A percentile compares a stretch with the other conserved stretches of the same genome.
These are phyloP conservation scores for Eucalyptus guilfoylei DNA, from an alignment of 345 rosid species.

Conservation along the genomic window DNA sequence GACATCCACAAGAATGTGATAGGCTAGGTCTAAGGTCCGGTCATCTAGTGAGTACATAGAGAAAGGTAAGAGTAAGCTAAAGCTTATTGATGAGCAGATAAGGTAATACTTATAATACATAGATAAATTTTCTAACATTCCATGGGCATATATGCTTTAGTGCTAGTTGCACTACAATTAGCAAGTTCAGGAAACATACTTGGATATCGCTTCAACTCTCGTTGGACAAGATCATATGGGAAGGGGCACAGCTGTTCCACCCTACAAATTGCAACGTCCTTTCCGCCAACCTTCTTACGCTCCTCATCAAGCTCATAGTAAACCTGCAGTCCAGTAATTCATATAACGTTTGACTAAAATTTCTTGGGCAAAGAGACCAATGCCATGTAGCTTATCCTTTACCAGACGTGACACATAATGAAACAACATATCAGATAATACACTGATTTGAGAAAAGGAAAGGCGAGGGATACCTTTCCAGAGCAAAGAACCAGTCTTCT, in stretches of 20 bases:
- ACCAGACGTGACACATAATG: neutral
- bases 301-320: slow-evolving; percentile 7
- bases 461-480: slow-evolving; percentile 46
- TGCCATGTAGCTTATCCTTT: neutral
- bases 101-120: neutral
- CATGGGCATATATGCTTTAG: neutral
- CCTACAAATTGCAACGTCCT: slow-evolving; percentile 8
- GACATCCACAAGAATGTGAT: neutral
- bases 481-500: slow-evolving; percentile 87
- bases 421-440: neutral
- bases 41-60: neutral
- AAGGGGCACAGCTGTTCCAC: slow-evolving; percentile 9
- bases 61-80: neutral
- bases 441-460: neutral
- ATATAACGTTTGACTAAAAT: neutral
- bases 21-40: neutral
- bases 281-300: neutral
- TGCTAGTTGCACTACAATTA: neutral
- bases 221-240: slow-evolving; percentile 7
- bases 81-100: neutral
- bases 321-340: neutral
- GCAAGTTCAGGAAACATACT: neutral
- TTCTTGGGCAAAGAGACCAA: neutral
- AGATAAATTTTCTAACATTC: neutral
- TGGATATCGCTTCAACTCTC: slow-evolving; percentile 9